Base-by-base conservation (phyloP, 2,329 filamentous ascomycete genomes). In the Colletotrichum sidae region DNA sequence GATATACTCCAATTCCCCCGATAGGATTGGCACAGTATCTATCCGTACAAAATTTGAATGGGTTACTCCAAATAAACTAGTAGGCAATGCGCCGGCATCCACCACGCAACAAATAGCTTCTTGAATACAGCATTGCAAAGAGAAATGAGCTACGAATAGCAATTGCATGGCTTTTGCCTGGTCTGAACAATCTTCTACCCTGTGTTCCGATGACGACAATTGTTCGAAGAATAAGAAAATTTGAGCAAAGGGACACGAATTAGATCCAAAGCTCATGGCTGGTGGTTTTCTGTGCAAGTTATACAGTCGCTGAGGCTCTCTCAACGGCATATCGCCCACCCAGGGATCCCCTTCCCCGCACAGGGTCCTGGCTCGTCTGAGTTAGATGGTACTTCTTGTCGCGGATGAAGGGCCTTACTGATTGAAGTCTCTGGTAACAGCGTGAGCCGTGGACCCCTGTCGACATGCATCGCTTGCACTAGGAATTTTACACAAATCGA, bases 221-320 rank as follows among this genome's bases (percentile, higher is more conserved):
- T 25, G 4, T 2, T n/a, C 33, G 11, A 57, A 38, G 39, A 50
- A 42, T 15, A 9, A 47, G 34, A 25, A 38, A 63, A 47, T 1
- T 25, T 38, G 42, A 55, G 38, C 37, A 15, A 11, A 55, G 46
- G 58, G 47, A 56, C 63, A 65, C 63, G 39, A 62, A 65, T 62
- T 41, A 53, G 58, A 35, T 44, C 58, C 42, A 34, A 47, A 62
- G 63, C 47, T 65, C 46, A 47, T 63, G 37, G 25, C 63, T 62
- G 56, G 58, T 65, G 54, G 42, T 50, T 47, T 46, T 37, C 60
- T 17, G 49, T 11, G 42, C 17, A 46, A 45, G 10, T 45, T 39
- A 34, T 53, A 25, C 55, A 60, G 56, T 12, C 13, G 38, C 56
- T 65, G 46, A 65, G 52, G 62, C 58, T 65, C 25, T 34, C 47